These are phyloP conservation scores for Sordaria brevicollis DNA, from an alignment of 495 filamentous ascomycete genomes.

Conservation along the genomic window DNA sequence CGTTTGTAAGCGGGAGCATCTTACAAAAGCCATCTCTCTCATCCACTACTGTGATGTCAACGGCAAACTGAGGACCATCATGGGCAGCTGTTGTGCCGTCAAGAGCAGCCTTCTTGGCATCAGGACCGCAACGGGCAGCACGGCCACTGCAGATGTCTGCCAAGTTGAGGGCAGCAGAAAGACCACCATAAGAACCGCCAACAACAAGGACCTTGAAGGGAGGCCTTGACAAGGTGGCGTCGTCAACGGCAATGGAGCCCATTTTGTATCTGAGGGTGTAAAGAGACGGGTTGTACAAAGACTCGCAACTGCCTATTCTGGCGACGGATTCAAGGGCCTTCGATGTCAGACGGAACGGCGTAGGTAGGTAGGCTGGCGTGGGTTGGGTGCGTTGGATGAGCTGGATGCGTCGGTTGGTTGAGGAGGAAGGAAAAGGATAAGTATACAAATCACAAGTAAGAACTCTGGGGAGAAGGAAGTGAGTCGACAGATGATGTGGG, in stretches of 20 bases:
- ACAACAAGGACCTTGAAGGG: constrained; percentile 41
- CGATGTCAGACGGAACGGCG: not conserved
- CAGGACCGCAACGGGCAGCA: constrained; percentile 10
- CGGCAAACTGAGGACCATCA: constrained; percentile 28
- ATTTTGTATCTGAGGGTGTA: constrained; percentile 1
- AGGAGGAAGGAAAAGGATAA: not conserved
- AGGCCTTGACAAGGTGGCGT: not conserved
- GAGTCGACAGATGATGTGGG: not conserved
- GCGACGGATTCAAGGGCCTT: not conserved
- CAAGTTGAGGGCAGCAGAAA: constrained; percentile 49
- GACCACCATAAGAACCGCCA: constrained; percentile 56
- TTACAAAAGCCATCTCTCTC: constrained; percentile 62
- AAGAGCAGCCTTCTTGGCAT: constrained; percentile 1
- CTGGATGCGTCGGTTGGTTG: not conserved
- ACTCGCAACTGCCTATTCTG: not conserved
- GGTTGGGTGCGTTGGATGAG: not conserved
- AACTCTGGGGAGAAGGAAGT: not conserved
- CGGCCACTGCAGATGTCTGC: constrained; percentile 45
- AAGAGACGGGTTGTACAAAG: not conserved
- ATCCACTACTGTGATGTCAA: constrained; percentile 59
- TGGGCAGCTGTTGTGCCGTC: not conserved
- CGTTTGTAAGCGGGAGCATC: constrained; percentile 15
- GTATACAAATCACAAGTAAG: not conserved
- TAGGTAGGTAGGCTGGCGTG: not conserved
- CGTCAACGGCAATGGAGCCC: constrained; percentile 1